Evolutionary conservation across 2,329 filamentous ascomycete genomes (phyloP).

Genomic region (Phyllachora maydis): DNA sequence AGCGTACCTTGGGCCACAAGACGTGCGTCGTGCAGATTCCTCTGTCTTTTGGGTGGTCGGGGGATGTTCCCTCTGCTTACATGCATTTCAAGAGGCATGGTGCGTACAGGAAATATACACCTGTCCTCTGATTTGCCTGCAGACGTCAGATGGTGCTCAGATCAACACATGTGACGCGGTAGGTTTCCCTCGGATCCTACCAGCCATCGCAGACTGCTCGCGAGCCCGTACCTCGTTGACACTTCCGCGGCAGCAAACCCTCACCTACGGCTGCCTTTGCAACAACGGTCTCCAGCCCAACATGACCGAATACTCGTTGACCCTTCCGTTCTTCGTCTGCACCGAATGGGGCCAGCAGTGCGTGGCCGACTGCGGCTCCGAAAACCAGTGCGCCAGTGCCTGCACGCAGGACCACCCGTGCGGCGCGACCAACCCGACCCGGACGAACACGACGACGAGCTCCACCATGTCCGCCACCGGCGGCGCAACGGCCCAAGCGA

Average conservation of each 20-base stretch:
- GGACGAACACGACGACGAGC: conserved; percentile 29
- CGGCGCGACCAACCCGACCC: conserved; percentile 44
- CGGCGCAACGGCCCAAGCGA: conserved; percentile 13
- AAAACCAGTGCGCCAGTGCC: conserved; percentile 33
- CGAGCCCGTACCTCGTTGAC: neutral
- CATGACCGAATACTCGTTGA: conserved; percentile 56
- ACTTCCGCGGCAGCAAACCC: conserved; percentile 19
- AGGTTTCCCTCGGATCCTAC: conserved; percentile 9
- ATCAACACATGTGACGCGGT: conserved; percentile 49
- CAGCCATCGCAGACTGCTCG: neutral
- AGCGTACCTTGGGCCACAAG: conserved; percentile 30
- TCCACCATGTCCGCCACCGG: conserved; percentile 19
- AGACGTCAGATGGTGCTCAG: conserved; percentile 28
- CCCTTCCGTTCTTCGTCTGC: conserved; percentile 61
- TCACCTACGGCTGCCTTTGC: conserved; percentile 58
- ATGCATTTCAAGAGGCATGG: conserved; percentile 46
- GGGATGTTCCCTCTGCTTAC: too few relatives aligned
- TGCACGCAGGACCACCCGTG: conserved; percentile 52
- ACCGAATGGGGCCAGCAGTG: conserved; percentile 51
- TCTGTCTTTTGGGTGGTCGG: too few relatives aligned
- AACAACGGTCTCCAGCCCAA: conserved; percentile 45
- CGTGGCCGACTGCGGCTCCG: conserved; percentile 31
- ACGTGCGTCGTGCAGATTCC: conserved; percentile 25
- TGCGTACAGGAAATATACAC: conserved; percentile 39
- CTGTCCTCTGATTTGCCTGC: conserved; percentile 55